These are phyloP conservation scores for Mycena crocata DNA, from an alignment of 768 basidiomycete species.

Conservation along the genomic window DNA sequence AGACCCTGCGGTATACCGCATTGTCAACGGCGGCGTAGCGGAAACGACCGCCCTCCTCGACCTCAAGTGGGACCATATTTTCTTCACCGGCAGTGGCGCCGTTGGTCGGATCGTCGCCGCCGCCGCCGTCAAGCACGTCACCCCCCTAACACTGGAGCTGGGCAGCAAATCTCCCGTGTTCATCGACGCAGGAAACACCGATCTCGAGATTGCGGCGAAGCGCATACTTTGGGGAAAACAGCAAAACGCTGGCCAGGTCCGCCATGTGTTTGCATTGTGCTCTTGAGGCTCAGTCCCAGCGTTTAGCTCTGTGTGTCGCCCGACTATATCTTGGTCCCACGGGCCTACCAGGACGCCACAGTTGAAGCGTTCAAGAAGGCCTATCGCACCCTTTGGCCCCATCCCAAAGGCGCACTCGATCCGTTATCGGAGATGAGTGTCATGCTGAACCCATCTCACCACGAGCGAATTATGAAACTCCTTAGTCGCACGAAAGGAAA, in stretches of 20 bases:
- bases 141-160: constrained; percentile 67
- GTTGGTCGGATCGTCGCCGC: constrained; percentile 61
- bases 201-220: constrained; percentile 33
- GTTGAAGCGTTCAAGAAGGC: constrained; percentile 54
- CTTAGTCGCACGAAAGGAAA: constrained; percentile 12
- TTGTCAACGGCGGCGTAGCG: constrained; percentile 69
- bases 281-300: neutral
- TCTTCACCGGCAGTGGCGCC: constrained; percentile 44
- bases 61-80: constrained; percentile 52
- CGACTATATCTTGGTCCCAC: constrained; percentile 60
- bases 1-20: constrained; percentile 59
- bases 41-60: constrained; percentile 67
- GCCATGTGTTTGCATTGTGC: neutral
- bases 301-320: constrained; percentile 63
- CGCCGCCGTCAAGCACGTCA: constrained; percentile 66
- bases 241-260: constrained; percentile 23
- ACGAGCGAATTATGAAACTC: constrained; percentile 5
- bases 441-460: constrained; percentile 3
- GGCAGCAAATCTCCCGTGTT: constrained; percentile 65
- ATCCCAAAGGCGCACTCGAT: constrained; percentile 20
- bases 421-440: neutral
- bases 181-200: constrained; percentile 47
- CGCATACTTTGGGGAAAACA: constrained; percentile 26
- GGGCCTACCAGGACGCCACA: constrained; percentile 51
- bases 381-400: constrained; percentile 55